Evolutionary conservation across 306 rosid species (phyloP), one percentile per base, ranked within the genome.

Genomic region (Prunus mume): DNA sequence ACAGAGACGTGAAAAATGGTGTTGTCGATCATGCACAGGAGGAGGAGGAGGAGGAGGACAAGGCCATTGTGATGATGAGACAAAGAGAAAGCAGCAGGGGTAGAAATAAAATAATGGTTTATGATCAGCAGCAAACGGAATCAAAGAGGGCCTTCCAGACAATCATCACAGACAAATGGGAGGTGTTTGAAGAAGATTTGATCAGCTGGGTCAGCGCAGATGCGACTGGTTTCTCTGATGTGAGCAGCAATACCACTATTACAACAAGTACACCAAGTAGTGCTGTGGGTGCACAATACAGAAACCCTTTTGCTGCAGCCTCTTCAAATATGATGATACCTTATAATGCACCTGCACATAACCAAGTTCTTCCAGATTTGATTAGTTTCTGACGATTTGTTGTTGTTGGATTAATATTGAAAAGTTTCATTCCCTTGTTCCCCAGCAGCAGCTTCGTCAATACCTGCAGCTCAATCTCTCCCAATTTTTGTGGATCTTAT

Each of bases 81-180:
- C 76, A 65, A 56, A 56, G 17, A 49, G 14, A 19, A 15, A 19
- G 43, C 25, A 41, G 3, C 15, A 49, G 55, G 32, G 47, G 43
- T 38, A 7, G 43, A 38, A 7, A 38, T 38, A 7, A 38, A 38
- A 38, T 6, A 38, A 7, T 38, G 43, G 43, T 38, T 38, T 38
- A 34, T 57, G 60, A 70, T 66, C 55, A 22, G 18, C 55, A 78
- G 0, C 45, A 12, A 22, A 68, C 38, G 55, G 73, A 73, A 25
- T 58, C 80, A 12, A 67, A 73, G 28, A 79, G 82, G 12, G 72
- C 41, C 24, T 80, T 86, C 78, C 83, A 52, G 77, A 94, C 98
- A 0, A 83, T 92, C 34, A 85, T 94, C 15, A 94, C 98, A 0
- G 86, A 94, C 4, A 81, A 90, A 47, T 94, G 97, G 98, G 98